phyloP scores from a whole-genome alignment of 345 rosid genomes.

The Brassica napus region DNA sequence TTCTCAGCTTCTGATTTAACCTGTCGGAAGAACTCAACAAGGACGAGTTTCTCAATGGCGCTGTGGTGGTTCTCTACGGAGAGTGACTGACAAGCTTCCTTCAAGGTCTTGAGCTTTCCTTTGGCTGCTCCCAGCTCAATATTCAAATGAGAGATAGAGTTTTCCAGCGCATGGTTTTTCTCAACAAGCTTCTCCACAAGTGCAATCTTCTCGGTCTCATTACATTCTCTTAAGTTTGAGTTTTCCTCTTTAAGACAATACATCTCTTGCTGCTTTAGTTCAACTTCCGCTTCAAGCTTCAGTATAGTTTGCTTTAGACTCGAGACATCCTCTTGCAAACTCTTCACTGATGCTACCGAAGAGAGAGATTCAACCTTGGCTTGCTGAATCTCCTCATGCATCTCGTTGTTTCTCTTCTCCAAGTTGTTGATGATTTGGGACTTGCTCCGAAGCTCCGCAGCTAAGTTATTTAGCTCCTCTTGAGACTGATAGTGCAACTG shows the following conservation, averaged over 20 bases:
- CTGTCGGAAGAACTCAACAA: constrained; percentile 61
- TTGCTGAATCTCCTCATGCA: constrained; percentile 57
- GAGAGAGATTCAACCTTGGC: constrained; percentile 52
- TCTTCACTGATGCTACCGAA: constrained; percentile 57
- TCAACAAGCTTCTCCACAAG: constrained; percentile 66
- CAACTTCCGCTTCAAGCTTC: constrained; percentile 85
- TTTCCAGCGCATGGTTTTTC: constrained; percentile 72
- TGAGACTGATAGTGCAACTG: constrained; percentile 90
- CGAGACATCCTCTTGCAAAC: constrained; percentile 69
- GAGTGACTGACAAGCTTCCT: constrained; percentile 63
- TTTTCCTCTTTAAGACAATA: constrained; percentile 85
- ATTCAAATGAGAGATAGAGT: constrained; percentile 75
- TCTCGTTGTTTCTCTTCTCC: constrained; percentile 59
- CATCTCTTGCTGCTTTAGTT: constrained; percentile 84
- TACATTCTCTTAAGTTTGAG: constrained; percentile 48
- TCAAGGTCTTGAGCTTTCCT: constrained; percentile 59
- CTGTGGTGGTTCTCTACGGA: constrained; percentile 51
- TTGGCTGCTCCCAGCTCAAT: constrained; percentile 68
- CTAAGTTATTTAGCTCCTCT: constrained; percentile 80
- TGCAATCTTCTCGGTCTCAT: constrained; percentile 50
- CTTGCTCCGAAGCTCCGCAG: constrained; percentile 59
- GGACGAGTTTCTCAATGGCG: constrained; percentile 58
- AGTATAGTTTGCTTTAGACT: constrained; percentile 62
- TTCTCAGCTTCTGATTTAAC: constrained; percentile 59
- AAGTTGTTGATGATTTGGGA: constrained; percentile 62